Base-by-base conservation (phyloP, 495 filamentous ascomycete genomes). In the Hypoxylon perforatum region DNA sequence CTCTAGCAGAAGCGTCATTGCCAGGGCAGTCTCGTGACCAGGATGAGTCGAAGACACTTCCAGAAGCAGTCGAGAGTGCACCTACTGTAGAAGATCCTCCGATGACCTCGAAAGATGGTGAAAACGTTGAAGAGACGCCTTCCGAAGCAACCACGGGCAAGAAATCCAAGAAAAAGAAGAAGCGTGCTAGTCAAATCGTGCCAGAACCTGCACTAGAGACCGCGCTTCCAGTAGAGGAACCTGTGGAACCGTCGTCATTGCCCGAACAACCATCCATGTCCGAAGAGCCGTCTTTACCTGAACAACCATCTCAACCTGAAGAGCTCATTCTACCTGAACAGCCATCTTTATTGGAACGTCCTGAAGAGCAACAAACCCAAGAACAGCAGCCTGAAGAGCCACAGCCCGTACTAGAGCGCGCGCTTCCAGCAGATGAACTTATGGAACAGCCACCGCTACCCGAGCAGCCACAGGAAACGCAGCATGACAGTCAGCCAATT, bases 101-200 rank as follows among this genome's bases (percentile, higher is more conserved):
- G 41, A 58, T 63, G 19, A 56, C 49, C 55, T 51, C 61, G 41
- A 71, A 71, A 50, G 25, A 67, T 12, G 54, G 33, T 23, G 30
- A 60, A 41, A 62, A 57, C 50, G 22, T 62, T 54, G 65, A 62
- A 62, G 69, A 71, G 33, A 45, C 49, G 14, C 23, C 42, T 44
- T 33, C 63, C 17, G 51, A 71, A 12, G 60, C 50, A 49, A n/a
- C 41, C 15, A 21, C 68, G n/a, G 17, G 30, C 39, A 71, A 79
- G 41, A 62, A 46, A 58, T 55, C 41, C 9, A 64, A 63, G 57
- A 57, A 69, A 45, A 70, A 70, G 59, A 56, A 66, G 61, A 73
- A 63, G 41, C 62, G 54, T 51, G 57, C 50, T 14, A 61, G 45
- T 22, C 61, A 68, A 55, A 8, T 50, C 39, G 47, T 67, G 41